Conservation (phyloP, 805 yeast species). For the Pichia gijzeniarum region DNA sequence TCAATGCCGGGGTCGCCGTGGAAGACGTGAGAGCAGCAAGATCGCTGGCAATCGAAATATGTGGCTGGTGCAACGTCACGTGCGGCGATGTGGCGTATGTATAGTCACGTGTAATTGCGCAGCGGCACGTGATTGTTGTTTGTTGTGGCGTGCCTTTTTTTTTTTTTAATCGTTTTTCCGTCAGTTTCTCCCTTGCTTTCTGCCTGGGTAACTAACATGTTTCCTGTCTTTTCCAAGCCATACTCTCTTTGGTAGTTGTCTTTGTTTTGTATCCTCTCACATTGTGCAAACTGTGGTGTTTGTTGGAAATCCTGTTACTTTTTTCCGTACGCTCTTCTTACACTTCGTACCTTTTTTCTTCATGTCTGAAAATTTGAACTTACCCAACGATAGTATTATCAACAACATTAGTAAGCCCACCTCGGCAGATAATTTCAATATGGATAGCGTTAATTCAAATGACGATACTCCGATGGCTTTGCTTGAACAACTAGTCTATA, state of each 20-base stretch:
- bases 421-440: background rate
- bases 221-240: too few relatives aligned
- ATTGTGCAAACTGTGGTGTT: too few relatives aligned
- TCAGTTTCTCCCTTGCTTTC: background rate
- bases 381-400: constrained; percentile 1
- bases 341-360: background rate
- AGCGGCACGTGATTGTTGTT: background rate
- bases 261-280: too few relatives aligned
- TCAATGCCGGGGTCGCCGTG: constrained; percentile 64
- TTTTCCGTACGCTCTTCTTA: too few relatives aligned
- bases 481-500: constrained; percentile 72
- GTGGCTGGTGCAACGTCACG: constrained; percentile 66
- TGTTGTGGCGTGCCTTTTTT: background rate
- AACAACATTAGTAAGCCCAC: constrained; percentile 1
- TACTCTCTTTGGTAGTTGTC: too few relatives aligned
- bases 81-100: constrained; percentile 50
- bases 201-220: background rate
- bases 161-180: background rate
- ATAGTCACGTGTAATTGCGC: constrained; percentile 5
- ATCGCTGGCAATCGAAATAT: constrained; percentile 53
- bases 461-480: constrained; percentile 40
- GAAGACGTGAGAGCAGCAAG: constrained; percentile 60
- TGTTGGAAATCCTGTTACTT: too few relatives aligned
- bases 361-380: background rate
- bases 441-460: constrained; percentile 4